Conservation (phyloP, 345 rosid species). For the Camelina sativa region DNA sequence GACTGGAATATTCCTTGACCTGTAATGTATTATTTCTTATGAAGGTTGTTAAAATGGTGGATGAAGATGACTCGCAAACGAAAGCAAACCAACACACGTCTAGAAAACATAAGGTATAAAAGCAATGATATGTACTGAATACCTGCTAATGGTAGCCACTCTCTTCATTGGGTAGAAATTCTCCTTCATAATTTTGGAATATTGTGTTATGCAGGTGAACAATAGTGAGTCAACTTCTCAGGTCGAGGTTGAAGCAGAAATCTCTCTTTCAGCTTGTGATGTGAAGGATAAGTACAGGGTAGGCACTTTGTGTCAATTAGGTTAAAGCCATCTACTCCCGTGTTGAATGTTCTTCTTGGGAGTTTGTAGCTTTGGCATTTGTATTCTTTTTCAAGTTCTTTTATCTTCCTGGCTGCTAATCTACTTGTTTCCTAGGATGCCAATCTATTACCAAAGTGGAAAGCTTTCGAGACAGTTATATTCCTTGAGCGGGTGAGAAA, state of each 20-base stretch:
- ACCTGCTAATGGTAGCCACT: conserved; percentile 3
- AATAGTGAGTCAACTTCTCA: conserved; percentile 33
- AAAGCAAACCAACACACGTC: conserved; percentile 42
- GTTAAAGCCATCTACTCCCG: background rate
- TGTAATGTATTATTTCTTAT: conserved; percentile 11
- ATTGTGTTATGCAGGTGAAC: conserved; percentile 34
- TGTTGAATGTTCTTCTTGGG: background rate
- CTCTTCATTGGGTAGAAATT: conserved; percentile 13
- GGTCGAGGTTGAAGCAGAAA: conserved; percentile 49
- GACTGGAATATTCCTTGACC: background rate
- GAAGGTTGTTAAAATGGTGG: conserved; percentile 38
- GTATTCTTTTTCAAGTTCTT: conserved; percentile 9
- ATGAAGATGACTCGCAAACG: conserved; percentile 25
- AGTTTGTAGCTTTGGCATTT: conserved; percentile 30
- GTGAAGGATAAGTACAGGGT: conserved; percentile 79
- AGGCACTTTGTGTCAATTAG: conserved; percentile 14
- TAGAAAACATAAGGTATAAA: conserved; percentile 60
- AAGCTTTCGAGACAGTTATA: conserved; percentile 86
- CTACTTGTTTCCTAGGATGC: conserved; percentile 59
- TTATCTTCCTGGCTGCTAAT: conserved; percentile 24
- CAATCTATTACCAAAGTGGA: conserved; percentile 74
- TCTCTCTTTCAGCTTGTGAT: conserved; percentile 63
- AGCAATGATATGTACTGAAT: conserved; percentile 4
- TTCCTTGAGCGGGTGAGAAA: conserved; percentile 80
- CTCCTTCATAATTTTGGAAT: background rate